Base-by-base conservation (phyloP, 1,284 basidiomycete genomes). In the Heterobasidion annosum region DNA sequence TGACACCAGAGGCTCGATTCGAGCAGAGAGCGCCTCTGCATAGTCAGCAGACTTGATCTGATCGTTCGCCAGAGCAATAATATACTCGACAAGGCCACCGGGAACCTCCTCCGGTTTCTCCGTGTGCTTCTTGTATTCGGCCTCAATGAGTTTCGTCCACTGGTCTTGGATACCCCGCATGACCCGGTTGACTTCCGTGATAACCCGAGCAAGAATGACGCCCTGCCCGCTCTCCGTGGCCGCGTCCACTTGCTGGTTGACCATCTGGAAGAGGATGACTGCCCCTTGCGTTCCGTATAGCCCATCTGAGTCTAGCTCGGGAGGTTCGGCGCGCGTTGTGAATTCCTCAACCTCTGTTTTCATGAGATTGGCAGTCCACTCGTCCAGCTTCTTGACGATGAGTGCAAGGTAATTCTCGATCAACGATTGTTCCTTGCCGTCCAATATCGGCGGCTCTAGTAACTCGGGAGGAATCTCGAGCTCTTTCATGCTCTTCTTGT, bases 31-130 rank as follows among this genome's bases (percentile, higher is more conserved):
- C 1, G 85, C 81, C 71, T 99, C 96, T 9, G 89, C 84, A 65
- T 90, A 95, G 68, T 99, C 95, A 9, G 97, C 97, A 3, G 87
- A 91, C 69, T 95, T 96, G 72, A 99, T 86, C 70, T 98, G 94
- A 72, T 99, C 96, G 72, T 99, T 99, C 51, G 95, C 95, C n/a
- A 99, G 82, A 16, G 95, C 95, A 64, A 99, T 95, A 65, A 90
- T 85, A 70, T 99, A 99, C 72, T 98, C 96, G 57, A 93, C 93
- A 53, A 99, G 73, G 1, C 97, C 96, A 13, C 85, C 86, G 1
- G 88, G 80, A 2, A 89, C 80, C 62, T 97, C 93, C 46, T 98
- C 93, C 1, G 93, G 90, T 65, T 89, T 88, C 65, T 95, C 92
- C 12, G 81, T 76, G 64, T 93, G 89, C 64, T 89, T 91, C 71